Base-by-base conservation (phyloP, 805 yeast genomes). In the Wilhelminamyces savonicus region DNA sequence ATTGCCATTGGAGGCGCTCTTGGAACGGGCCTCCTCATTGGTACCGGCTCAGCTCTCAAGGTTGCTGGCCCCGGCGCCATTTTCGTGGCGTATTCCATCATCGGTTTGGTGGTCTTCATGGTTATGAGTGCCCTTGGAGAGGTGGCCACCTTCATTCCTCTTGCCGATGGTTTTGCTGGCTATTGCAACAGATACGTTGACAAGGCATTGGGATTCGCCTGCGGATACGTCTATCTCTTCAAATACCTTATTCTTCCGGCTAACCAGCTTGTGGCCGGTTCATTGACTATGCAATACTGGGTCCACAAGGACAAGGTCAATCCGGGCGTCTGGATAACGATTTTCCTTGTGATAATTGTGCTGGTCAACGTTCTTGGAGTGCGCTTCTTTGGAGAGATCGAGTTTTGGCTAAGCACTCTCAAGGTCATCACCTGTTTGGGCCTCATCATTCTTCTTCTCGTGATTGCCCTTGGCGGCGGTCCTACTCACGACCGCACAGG, bases 1-100 rank as follows among this genome's bases (percentile, higher is more conserved):
- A 76, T 80, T 48, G 82, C 92, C 40, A 74, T 84, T 41, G 94
- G 92, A 42, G 90, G 92, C 42, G 83, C 90, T 7, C 57, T 83
- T 30, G 92, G 92, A 32, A 82, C 92, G 1, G 94, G 88, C 48
- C 64, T 83, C 33, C 62, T 83, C 40, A 78, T 83, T 41, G 86
- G 88, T 45, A 79, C 88, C 3, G 86, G 87, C 33, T 59, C 76
- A 11, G 78, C 88, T 1, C 63, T 83, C 32, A 62, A 68, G n/a
- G 52, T 66, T 9, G 86, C 84, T 10, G 94, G 94, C 6, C 90
- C 81, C 2, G 81, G 69, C 16, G 62, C 76, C 30, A 63, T 74
- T 26, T 64, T 83, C 24, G 68, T 83, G 30, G 73, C 85, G 4
- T 85, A 83, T 49, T 54, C 78, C 5, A 51, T 78, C 29, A 77